Percentiles rank a stretch among this genome's conserved stretches.
phyloP scores from a whole-genome alignment of 2,329 filamentous ascomycete species.

The Tympanopsis confertula region DNA sequence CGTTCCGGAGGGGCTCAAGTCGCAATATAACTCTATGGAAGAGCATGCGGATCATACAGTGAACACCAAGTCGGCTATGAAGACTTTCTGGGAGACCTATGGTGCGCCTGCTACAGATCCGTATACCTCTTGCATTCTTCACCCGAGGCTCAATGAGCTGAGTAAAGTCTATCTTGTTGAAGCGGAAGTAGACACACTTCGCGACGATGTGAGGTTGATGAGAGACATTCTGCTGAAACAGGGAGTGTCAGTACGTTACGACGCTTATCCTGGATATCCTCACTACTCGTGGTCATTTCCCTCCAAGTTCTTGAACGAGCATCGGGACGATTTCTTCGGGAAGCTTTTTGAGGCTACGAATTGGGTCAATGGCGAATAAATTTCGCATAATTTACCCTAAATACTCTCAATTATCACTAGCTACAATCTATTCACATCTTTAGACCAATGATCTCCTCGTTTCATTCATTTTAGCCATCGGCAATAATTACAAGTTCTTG shows the following conservation, averaged over 20 bases:
- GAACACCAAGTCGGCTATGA: conserved; percentile 19
- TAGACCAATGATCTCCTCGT: too few species aligned
- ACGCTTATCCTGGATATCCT: conserved; percentile 20
- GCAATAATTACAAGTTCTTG: too few species aligned
- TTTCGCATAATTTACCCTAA: too few species aligned
- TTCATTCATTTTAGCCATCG: too few species aligned
- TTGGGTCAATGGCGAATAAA: too few species aligned
- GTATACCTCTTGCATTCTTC: conserved; percentile 17
- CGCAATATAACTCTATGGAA: conserved; percentile 18
- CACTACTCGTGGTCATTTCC: conserved; percentile 22
- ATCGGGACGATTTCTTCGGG: too few species aligned
- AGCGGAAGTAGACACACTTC: conserved; percentile 17
- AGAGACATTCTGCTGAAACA: conserved; percentile 6
- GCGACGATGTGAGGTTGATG: conserved; percentile 19
- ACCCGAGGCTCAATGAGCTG: conserved; percentile 13
- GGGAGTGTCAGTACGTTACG: conserved; percentile 15
- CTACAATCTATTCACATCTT: too few species aligned
- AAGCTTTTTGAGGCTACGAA: too few species aligned
- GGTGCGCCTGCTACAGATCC: conserved; percentile 14
- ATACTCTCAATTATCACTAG: too few species aligned
- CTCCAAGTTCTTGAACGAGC: too few species aligned
- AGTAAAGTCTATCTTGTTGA: conserved; percentile 17
- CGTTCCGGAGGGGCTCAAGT: conserved; percentile 19
- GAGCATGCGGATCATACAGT: conserved; percentile 22
- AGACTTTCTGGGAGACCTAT: conserved; percentile 16